Evolutionary conservation across 306 rosid species (phyloP).

Genomic region (Fragaria iinumae): DNA sequence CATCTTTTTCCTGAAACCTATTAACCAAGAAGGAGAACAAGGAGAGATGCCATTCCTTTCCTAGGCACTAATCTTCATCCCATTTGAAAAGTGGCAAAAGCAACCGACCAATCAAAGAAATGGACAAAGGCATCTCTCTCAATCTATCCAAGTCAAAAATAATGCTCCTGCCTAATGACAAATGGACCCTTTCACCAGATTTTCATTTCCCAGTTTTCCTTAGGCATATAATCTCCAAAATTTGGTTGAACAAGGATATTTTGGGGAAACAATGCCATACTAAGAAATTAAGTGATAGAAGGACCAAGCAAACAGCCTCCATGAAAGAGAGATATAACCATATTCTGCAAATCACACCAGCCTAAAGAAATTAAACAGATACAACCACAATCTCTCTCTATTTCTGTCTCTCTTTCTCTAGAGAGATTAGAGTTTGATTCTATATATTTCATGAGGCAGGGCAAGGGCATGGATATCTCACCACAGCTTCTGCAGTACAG

Average conservation of each 20-base stretch:
- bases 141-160: conserved; percentile 16
- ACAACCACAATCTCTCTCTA: conserved; percentile 15
- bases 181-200: conserved; percentile 35
- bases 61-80: conserved; percentile 34
- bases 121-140: conserved; percentile 54
- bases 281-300: conserved; percentile 29
- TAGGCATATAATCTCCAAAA: background rate
- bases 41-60: conserved; percentile 47
- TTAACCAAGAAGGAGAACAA: conserved; percentile 40
- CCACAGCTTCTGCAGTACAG: conserved; percentile 60
- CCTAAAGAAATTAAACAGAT: conserved; percentile 1
- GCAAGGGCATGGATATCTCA: conserved; percentile 32
- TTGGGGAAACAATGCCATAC: conserved; percentile 20
- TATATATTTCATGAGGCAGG: background rate
- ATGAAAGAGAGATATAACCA: conserved; percentile 26
- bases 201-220: background rate
- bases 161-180: conserved; percentile 40
- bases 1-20: conserved; percentile 26
- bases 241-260: conserved; percentile 30
- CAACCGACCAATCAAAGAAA: conserved; percentile 52
- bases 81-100: conserved; percentile 27
- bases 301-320: conserved; percentile 39
- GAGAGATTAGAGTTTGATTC: conserved; percentile 7
- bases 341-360: conserved; percentile 20
- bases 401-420: conserved; percentile 26